These are phyloP conservation scores for Trichoderma gamsii DNA, from an alignment of 495 filamentous ascomycete genomes.

Conservation along the genomic window DNA sequence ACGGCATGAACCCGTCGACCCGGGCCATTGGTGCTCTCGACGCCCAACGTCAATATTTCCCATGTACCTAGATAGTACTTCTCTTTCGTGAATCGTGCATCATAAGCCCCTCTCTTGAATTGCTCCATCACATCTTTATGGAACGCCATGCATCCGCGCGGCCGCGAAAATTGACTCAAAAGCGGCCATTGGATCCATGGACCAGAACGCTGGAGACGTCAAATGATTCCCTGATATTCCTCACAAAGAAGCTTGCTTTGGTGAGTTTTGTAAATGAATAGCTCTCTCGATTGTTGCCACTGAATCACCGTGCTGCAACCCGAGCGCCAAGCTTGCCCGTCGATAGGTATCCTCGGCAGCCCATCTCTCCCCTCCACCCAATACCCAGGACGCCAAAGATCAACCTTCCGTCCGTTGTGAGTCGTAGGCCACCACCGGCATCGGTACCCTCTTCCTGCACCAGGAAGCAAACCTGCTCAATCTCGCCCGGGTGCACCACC, in stretches of 20 bases:
- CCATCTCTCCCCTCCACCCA: slow-evolving; percentile 85
- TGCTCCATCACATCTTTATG: background rate
- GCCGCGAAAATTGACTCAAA: background rate
- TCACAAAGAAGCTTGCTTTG: background rate
- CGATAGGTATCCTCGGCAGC: slow-evolving; percentile 77
- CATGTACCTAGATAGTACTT: background rate
- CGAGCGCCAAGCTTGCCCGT: slow-evolving; percentile 71
- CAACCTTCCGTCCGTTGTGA: slow-evolving; percentile 52
- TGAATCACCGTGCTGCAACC: background rate
- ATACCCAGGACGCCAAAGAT: slow-evolving; percentile 77
- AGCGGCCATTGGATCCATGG: background rate
- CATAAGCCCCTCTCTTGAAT: background rate
- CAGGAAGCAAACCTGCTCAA: slow-evolving; percentile 86
- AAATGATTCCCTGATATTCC: background rate
- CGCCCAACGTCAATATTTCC: background rate
- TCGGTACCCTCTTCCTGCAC: slow-evolving; percentile 56
- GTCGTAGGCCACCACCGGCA: slow-evolving; percentile 43
- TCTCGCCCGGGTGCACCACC: slow-evolving; percentile 75
- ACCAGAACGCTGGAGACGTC: background rate
- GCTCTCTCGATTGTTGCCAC: background rate
- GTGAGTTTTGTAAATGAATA: background rate
- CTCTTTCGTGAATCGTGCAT: slow-evolving; percentile 1
- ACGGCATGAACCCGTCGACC: background rate
- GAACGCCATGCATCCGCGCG: background rate
- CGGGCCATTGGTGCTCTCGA: background rate